phyloP scores from a whole-genome alignment of 1,284 basidiomycete species.

The Ganoderma lucidum region DNA sequence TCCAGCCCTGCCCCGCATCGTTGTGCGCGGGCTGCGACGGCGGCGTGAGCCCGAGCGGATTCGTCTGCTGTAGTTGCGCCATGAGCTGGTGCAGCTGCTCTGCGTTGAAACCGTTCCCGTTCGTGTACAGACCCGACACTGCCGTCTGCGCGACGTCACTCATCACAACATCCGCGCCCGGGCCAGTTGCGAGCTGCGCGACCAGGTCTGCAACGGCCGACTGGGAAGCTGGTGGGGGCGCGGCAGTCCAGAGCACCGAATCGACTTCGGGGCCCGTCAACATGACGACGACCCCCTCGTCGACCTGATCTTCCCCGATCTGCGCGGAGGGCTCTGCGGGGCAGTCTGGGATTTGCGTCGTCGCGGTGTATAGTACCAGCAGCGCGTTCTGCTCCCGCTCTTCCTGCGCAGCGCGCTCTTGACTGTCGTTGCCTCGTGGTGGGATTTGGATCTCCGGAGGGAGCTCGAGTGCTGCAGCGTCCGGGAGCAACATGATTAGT shows the following conservation, averaged over 20 bases:
- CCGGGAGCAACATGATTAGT: conserved; percentile 26
- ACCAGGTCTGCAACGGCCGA: conserved; percentile 72
- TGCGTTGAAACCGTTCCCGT: conserved; percentile 50
- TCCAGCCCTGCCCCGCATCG: conserved; percentile 39
- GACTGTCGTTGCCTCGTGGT: conserved; percentile 68
- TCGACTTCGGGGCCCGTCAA: conserved; percentile 74
- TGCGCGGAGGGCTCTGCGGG: conserved; percentile 72
- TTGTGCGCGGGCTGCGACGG: conserved; percentile 30
- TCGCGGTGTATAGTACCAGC: conserved; percentile 73
- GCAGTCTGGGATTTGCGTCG: conserved; percentile 75
- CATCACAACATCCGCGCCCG: conserved; percentile 32
- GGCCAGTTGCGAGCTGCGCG: conserved; percentile 60
- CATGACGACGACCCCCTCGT: conserved; percentile 69
- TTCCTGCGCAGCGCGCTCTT: conserved; percentile 73
- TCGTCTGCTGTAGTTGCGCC: conserved; percentile 51
- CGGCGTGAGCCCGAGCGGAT: conserved; percentile 22
- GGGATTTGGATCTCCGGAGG: conserved; percentile 60
- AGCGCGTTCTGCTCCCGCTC: conserved; percentile 80
- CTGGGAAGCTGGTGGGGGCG: conserved; percentile 48
- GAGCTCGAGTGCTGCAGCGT: conserved; percentile 64
- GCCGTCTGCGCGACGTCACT: conserved; percentile 29
- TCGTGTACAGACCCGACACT: conserved; percentile 32
- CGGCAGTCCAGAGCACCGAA: conserved; percentile 65
- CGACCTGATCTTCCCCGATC: conserved; percentile 73
- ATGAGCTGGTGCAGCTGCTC: conserved; percentile 73